A percentile compares a stretch with the other conserved stretches of the same genome.
These are phyloP conservation scores for Saraca asoca DNA, from an alignment of 331 rosid genomes.

Conservation along the genomic window DNA sequence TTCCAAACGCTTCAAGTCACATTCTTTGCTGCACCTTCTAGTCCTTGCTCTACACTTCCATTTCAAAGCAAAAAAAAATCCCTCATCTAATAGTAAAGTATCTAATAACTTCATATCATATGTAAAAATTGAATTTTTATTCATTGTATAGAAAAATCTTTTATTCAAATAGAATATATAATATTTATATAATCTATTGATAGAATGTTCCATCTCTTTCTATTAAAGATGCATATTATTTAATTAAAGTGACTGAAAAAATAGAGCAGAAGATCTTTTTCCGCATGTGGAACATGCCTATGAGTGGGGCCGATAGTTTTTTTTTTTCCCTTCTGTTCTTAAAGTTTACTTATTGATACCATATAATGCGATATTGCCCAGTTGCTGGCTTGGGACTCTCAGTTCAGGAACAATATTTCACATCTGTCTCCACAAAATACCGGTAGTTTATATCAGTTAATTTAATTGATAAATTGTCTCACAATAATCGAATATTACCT, in stretches of 20 bases:
- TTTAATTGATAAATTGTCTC: too few relatives aligned
- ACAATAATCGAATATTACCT: too few relatives aligned
- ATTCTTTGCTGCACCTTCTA: conserved; percentile 12
- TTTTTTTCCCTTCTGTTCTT: not conserved
- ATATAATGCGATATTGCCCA: conserved; percentile 8
- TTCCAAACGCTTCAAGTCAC: conserved; percentile 33
- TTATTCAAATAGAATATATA: not conserved
- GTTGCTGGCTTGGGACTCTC: too few relatives aligned
- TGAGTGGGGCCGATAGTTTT: not conserved
- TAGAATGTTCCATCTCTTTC: too few relatives aligned
- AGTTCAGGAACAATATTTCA: not conserved
- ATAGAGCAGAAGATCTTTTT: too few relatives aligned
- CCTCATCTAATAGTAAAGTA: too few relatives aligned
- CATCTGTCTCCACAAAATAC: not conserved
- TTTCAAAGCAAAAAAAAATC: not conserved
- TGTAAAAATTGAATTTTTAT: too few relatives aligned
- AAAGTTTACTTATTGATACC: not conserved
- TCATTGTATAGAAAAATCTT: not conserved
- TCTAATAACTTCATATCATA: too few relatives aligned
- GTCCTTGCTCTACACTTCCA: not conserved
- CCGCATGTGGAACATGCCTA: not conserved
- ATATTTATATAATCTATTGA: not conserved
- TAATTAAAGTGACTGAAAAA: too few relatives aligned
- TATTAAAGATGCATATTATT: too few relatives aligned
- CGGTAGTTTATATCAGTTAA: too few relatives aligned